Evolutionary conservation across 495 filamentous ascomycete species (phyloP), one percentile per base, ranked within the genome.

Genomic region (Platismatia glauca): DNA sequence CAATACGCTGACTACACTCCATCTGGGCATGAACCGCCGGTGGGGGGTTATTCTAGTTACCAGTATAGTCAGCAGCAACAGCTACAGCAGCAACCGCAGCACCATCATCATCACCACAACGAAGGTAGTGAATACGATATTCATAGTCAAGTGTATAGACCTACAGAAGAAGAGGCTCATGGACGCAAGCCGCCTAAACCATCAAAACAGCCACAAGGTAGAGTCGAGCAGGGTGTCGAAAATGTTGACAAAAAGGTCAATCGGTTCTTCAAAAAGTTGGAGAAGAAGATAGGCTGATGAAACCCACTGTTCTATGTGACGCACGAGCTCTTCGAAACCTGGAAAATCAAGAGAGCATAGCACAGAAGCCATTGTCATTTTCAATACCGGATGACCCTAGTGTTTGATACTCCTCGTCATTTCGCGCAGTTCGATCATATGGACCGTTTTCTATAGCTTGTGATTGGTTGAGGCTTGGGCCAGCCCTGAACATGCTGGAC

Each of bases 191-290:
- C 81, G 60, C 76, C 81, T 13, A 80, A 81, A 74, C 71, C 76
- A 58, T 62, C 74, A 4, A 75, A 72, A 52, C 76, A 80, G 60
- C 73, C 73, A 56, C 63, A 75, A 22, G 79, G 81, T 22, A 87
- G 79, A 69, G 69, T 95, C 31, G 90, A 92, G 67, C 82, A 87
- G 58, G 75, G 79, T 52, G 85, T 86, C n/a, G 81, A 78, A 3
- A 78, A 80, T 66, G 66, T 94, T 56, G 91, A 96, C 76, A 87
- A 84, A 72, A 85, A 87, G 4, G 84, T 95, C 18, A 86, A 87
- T 62, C 79, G 86, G 41, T 86, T 95, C 72, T 77, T 96, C 69
- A 95, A 91, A 84, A 91, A 84, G 75, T 77, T 96, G 70, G 91
- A 96, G 79, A 94, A 94, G 82, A 88, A 83, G 71, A 83, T 93